phyloP scores from a whole-genome alignment of 2,329 filamentous ascomycete genomes.

The Phoma sp. region DNA sequence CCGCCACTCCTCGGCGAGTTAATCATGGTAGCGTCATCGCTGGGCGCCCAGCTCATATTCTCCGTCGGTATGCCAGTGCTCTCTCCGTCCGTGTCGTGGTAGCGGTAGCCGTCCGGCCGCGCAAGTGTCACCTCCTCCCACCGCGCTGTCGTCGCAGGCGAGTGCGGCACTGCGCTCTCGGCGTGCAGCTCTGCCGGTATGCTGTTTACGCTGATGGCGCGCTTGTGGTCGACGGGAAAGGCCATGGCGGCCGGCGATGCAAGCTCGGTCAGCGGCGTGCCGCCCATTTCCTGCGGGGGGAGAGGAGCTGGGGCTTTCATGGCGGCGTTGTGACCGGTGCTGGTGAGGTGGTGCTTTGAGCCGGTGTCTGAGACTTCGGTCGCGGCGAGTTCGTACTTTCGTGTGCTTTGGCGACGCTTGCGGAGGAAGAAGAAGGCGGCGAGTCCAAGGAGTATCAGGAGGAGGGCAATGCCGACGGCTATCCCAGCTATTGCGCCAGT shows the following conservation, averaged over 20 bases:
- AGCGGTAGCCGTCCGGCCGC: slow-evolving; percentile 12
- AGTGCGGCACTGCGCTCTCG: slow-evolving; percentile 9
- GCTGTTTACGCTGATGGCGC: slow-evolving; percentile 27
- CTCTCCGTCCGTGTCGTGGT: slow-evolving; percentile 26
- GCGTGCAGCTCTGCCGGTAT: slow-evolving; percentile 34
- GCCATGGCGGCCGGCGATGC: slow-evolving; percentile 21
- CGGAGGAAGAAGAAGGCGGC: slow-evolving; percentile 31
- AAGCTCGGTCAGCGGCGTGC: slow-evolving; percentile 34
- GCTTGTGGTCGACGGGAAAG: slow-evolving; percentile 28
- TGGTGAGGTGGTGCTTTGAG: slow-evolving; percentile 12
- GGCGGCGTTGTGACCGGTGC: slow-evolving; percentile 4
- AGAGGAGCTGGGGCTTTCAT: slow-evolving; percentile 22
- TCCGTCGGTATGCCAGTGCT: slow-evolving; percentile 21
- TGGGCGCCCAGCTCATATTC: slow-evolving; percentile 31
- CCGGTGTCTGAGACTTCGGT: slow-evolving; percentile 28
- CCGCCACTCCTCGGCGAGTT: slow-evolving; percentile 3
- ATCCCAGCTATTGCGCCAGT: slow-evolving; percentile 44
- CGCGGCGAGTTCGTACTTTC: slow-evolving; percentile 29
- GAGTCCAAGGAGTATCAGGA: slow-evolving; percentile 28
- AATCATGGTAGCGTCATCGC: slow-evolving; percentile 28
- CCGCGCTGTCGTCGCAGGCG: slow-evolving; percentile 21
- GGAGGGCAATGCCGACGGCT: slow-evolving; percentile 29
- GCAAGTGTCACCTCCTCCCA: slow-evolving; percentile 34
- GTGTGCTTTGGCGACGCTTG: slow-evolving; percentile 23
- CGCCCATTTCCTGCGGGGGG: slow-evolving; percentile 30